Percentiles rank a stretch among this genome's conserved stretches.
Evolutionary conservation across 2,329 filamentous ascomycete genomes (phyloP).

Genomic region (Intubia oerlemansii): DNA sequence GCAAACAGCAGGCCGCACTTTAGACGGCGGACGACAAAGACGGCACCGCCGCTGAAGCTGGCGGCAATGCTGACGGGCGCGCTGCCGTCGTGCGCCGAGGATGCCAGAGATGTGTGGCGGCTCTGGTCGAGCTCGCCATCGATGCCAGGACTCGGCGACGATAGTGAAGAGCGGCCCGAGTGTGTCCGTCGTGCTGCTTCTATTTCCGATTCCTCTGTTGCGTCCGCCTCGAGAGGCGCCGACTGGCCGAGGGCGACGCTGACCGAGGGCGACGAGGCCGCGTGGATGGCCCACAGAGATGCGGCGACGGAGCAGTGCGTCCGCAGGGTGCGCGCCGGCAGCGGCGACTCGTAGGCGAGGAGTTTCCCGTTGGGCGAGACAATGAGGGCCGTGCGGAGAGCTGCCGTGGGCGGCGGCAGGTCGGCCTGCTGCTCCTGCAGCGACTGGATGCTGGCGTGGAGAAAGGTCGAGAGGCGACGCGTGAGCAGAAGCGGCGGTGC

Average conservation of each 20-base stretch:
- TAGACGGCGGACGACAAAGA: constrained; percentile 36
- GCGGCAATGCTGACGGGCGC: constrained; percentile 22
- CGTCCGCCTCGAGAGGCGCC: too few relatives aligned
- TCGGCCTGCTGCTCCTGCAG: constrained; percentile 4
- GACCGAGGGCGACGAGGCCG: constrained; percentile 18
- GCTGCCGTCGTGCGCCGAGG: constrained; percentile 5
- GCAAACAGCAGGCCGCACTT: constrained; percentile 40
- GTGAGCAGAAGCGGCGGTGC: constrained; percentile 40
- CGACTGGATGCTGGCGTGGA: constrained; percentile 27
- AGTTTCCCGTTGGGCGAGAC: constrained; percentile 39
- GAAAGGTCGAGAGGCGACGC: constrained; percentile 40
- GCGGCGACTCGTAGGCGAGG: constrained; percentile 35
- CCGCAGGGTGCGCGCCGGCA: constrained; percentile 33
- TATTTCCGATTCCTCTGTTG: too few relatives aligned
- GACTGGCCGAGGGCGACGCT: constrained; percentile 12
- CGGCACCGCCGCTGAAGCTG: constrained; percentile 27
- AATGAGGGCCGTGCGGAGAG: constrained; percentile 35
- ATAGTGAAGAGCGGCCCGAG: too few relatives aligned
- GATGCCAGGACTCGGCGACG: too few relatives aligned
- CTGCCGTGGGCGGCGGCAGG: constrained; percentile 13
- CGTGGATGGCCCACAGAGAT: constrained; percentile 37
- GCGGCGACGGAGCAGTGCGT: constrained; percentile 43
- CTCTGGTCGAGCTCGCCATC: neutral
- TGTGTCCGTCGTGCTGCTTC: too few relatives aligned
- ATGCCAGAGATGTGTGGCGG: neutral